Base-by-base conservation (phyloP, 208 protist genomes). In the Leishmania guyanensis region DNA sequence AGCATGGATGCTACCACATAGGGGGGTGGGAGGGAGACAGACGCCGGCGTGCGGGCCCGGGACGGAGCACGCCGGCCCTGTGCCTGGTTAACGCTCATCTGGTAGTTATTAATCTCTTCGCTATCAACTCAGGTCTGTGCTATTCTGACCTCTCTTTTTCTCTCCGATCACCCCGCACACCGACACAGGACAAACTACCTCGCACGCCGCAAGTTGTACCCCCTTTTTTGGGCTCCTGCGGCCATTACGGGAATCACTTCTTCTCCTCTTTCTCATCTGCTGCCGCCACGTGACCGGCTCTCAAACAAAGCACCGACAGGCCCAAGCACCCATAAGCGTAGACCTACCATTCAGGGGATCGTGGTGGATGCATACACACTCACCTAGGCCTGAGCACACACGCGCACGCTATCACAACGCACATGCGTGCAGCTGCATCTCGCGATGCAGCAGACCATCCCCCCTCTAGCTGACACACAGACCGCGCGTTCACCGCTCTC, bases 221-320 rank as follows among this genome's bases (percentile, higher is more conserved):
- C n/a, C 60, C 3, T 22, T 66, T 66, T 29, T 66, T 4, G 60
- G 22, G 2, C 4, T 74, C 5, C 69, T 43, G 36, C 36, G 20
- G 36, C 36, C 26, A 43, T 46, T 46, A 6, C 20, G 20, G 69
- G 36, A 26, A 74, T 48, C 36, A 22, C 36, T 74, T 74, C 36
- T 43, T 74, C 69, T 43, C 36, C 36, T 74, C 69, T 74, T 74
- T 14, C 65, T 22, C 64, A 70, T 70, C 68, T 50, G 43, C 26
- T 9, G 68, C 43, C 68, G 26, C 43, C 12, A 10, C 39, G 12
- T 26, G 36, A 53, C 43, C 14, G 64, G 69, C 0, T 43, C 69
- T 12, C 14, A 12, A 4, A 54, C 14, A 73, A 46, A 33, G 43
- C 26, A 53, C 46, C 22, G 12, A 26, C 46, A 12, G 12, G 17